Percentiles rank a stretch among this genome's conserved stretches.
Conservation (phyloP, 1,284 basidiomycete genomes). For the Cutaneotrichosporon mucoides region DNA sequence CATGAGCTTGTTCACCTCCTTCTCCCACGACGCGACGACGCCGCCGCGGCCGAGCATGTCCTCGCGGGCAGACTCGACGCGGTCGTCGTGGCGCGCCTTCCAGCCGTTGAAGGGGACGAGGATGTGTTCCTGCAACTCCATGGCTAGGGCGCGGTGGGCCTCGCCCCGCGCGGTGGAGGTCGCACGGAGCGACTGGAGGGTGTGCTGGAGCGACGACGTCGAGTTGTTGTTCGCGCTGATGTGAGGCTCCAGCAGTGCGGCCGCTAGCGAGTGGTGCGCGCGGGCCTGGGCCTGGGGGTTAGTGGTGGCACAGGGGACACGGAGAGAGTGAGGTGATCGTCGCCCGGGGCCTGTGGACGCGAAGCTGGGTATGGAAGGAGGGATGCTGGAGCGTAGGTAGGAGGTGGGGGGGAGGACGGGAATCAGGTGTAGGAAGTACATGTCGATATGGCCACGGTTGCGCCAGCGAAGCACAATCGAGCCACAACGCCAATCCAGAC, state of each 20-base stretch:
- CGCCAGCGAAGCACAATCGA: too few species aligned
- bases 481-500: too few species aligned
- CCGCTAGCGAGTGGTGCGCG: conserved; percentile 54
- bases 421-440: too few species aligned
- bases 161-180: conserved; percentile 38
- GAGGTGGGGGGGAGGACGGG: too few species aligned
- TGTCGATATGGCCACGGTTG: too few species aligned
- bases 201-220: conserved; percentile 40
- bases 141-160: conserved; percentile 36
- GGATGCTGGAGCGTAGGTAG: too few species aligned
- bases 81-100: conserved; percentile 39
- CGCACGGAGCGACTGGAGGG: conserved; percentile 33
- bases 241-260: conserved; percentile 43
- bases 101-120: conserved; percentile 40
- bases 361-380: too few species aligned
- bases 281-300: conserved; percentile 50
- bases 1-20: conserved; percentile 43
- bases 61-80: conserved; percentile 34
- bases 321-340: too few species aligned
- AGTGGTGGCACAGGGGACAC: background rate
- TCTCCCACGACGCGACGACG: conserved; percentile 66
- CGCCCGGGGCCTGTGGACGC: too few species aligned
- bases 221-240: conserved; percentile 17
- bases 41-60: conserved; percentile 54
- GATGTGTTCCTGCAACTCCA: conserved; percentile 40